Conservation (phyloP, 441 rosid species). For the Syzygium malaccense region DNA sequence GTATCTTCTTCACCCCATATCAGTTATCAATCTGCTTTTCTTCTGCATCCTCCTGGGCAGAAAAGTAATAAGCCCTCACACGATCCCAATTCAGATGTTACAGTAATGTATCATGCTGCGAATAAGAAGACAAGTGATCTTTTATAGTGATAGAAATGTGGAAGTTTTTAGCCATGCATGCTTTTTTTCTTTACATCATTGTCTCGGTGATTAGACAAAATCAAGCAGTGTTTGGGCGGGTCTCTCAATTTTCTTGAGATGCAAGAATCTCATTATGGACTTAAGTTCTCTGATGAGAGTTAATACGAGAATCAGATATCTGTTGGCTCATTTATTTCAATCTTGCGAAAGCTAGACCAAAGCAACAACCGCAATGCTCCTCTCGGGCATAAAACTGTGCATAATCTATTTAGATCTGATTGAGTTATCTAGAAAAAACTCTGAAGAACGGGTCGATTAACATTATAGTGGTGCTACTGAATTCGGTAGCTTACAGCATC, state of each 20-base stretch:
- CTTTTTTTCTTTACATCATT: background rate
- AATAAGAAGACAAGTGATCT: background rate
- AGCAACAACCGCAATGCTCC: background rate
- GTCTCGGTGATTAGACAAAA: background rate
- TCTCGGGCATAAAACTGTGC: background rate
- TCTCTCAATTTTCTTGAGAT: background rate
- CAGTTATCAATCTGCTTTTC: background rate
- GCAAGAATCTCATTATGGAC: background rate
- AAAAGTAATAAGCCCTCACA: background rate
- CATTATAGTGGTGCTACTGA: background rate
- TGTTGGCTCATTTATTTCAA: background rate
- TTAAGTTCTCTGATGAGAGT: background rate
- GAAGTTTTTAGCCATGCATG: background rate
- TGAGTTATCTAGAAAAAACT: background rate
- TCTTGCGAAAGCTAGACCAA: background rate
- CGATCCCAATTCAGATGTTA: background rate
- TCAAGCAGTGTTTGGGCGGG: background rate
- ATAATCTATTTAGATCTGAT: background rate
- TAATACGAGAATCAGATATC: background rate
- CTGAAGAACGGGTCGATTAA: background rate
- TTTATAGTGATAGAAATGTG: background rate
- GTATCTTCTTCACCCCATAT: background rate
- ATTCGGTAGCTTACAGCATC: background rate
- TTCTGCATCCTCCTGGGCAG: background rate
- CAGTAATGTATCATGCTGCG: rapidly evolving